Base-by-base conservation (phyloP, 2,329 filamentous ascomycete species). In the Cryphonectria naterciae region DNA sequence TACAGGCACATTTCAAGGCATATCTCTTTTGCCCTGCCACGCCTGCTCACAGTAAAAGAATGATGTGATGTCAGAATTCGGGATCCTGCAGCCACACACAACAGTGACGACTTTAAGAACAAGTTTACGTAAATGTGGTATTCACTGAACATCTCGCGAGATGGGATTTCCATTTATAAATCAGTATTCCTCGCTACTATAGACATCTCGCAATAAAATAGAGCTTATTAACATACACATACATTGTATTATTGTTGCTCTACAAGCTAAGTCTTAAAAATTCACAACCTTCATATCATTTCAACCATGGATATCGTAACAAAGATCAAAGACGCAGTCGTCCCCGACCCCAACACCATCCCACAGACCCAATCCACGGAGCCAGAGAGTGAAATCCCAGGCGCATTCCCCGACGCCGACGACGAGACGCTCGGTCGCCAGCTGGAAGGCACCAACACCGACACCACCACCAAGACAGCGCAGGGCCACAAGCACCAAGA, bases 311-410 rank as follows among this genome's bases (percentile, higher is more conserved):
- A 64, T 46, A 4, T 64, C 19, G 37, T 64, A 25, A 46, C 37
- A n/a, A 64, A 25, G n/a, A 64, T 46, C 61, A 64, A 64, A n/a
- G 61, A 64, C 3, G 61, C n/a, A 15, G 61, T 64, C 61, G 15
- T 64, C n/a, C 61, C 61, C 22, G 61, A 64, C 61, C 2, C 39
- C 22, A 64, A 64, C 39, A 13, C 35, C n/a, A 64, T 64, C 37
- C 61, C 61, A 19, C 41, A 65, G 6, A 39, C 41, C 65, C 58
- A 11, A 32, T 28, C 39, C 56, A 4, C 52, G 35, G 13, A 54
- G 32, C 46, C 46, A 25, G 64, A 35, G 25, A 28, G 10, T 22
- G 49, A 56, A 13, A 39, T 66, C n/a, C 64, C 64, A 8, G 64
- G 64, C 19, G 64, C 46, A 4, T 66, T 66, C 13, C 64, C 64